Percentiles rank a stretch among this genome's conserved stretches.
phyloP scores from a whole-genome alignment of 2,329 filamentous ascomycete genomes.

The Monilinia vaccinii-corymbosi region DNA sequence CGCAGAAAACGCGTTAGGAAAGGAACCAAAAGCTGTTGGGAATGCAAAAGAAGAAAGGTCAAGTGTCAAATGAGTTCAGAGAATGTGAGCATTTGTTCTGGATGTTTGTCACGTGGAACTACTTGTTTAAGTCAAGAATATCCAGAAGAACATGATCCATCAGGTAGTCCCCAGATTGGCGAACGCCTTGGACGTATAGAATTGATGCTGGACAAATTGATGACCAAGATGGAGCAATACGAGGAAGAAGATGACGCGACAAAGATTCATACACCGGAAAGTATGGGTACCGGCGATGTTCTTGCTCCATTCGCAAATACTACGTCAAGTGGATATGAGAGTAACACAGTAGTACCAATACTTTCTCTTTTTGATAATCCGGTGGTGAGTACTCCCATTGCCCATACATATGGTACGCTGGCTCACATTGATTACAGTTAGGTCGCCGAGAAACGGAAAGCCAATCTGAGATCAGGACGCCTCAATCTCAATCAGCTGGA shows the following conservation, averaged over 20 bases:
- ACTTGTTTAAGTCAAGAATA: conserved; percentile 28
- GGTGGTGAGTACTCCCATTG: conserved; percentile 17
- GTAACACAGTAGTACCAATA: conserved; percentile 19
- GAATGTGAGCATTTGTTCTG: conserved; percentile 34
- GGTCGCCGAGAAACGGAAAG: conserved; percentile 18
- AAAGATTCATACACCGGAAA: conserved; percentile 25
- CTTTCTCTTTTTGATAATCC: conserved; percentile 27
- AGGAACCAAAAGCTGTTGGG: conserved; percentile 50
- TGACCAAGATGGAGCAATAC: conserved; percentile 24
- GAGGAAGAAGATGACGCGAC: conserved; percentile 24
- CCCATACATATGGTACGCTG: not conserved
- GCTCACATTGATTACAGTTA: conserved; percentile 15
- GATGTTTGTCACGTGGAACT: conserved; percentile 36
- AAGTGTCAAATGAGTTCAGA: conserved; percentile 38
- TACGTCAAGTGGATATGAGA: conserved; percentile 11
- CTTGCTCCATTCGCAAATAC: conserved; percentile 18
- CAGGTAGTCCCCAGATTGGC: conserved; percentile 23
- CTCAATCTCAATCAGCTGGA: conserved; percentile 11
- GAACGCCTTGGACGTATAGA: conserved; percentile 28
- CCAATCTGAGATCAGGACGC: conserved; percentile 17
- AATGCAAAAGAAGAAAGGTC: conserved; percentile 45
- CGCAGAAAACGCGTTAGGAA: conserved; percentile 32
- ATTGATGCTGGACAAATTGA: conserved; percentile 22
- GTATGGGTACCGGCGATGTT: conserved; percentile 22
- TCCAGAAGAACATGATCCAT: conserved; percentile 25